phyloP scores from a whole-genome alignment of 257 asterid species.

The Salvia hispanica region DNA sequence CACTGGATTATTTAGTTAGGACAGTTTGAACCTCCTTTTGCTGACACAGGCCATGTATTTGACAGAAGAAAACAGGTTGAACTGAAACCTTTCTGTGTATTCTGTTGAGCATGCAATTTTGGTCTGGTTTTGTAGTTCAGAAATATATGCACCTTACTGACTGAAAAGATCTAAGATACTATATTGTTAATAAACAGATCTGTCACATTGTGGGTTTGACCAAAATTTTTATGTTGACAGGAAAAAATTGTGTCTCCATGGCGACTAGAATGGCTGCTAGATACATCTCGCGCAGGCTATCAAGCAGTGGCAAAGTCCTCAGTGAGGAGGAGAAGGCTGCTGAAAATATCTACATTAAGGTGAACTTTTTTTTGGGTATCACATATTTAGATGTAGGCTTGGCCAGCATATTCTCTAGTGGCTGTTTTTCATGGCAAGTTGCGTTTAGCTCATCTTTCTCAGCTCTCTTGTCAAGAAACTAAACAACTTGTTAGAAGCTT shows the following conservation, averaged over 20 bases:
- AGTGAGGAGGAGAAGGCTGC: constrained; percentile 99
- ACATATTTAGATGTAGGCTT: background rate
- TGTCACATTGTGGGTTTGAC: constrained; percentile 3
- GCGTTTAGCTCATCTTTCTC: constrained; percentile 17
- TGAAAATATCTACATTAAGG: constrained; percentile 93
- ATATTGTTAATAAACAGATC: background rate
- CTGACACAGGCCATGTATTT: constrained; percentile 16
- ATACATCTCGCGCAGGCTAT: constrained; percentile 70
- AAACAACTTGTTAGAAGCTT: background rate
- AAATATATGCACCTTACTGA: constrained; percentile 15
- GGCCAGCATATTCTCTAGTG: background rate
- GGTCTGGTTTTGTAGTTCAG: background rate
- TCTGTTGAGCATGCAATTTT: background rate
- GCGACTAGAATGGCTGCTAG: constrained; percentile 75
- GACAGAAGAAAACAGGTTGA: background rate
- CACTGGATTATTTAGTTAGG: constrained; percentile 5
- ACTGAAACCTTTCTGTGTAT: background rate
- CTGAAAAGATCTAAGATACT: constrained; percentile 20
- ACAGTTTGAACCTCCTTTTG: constrained; percentile 3
- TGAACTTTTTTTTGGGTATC: constrained; percentile 27
- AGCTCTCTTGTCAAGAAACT: background rate
- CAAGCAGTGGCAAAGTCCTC: constrained; percentile 71
- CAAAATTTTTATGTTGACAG: constrained; percentile 34
- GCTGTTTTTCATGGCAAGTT: constrained; percentile 12
- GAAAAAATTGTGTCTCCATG: constrained; percentile 48